A percentile compares a stretch with the other conserved stretches of the same genome.
phyloP scores from a whole-genome alignment of 1,284 basidiomycete genomes.

The Sutorius eximius region DNA sequence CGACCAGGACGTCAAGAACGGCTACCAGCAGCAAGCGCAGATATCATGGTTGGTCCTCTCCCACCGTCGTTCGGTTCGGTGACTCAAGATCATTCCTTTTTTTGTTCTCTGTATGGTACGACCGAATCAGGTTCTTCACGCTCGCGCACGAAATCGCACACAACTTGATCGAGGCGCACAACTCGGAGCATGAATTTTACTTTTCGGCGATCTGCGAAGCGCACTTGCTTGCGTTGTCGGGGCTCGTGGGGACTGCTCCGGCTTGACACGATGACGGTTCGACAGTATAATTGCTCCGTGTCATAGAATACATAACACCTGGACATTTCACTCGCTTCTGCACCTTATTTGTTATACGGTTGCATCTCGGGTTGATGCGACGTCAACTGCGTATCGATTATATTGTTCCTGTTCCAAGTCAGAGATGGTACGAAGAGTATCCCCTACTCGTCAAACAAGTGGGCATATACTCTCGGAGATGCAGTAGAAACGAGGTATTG shows the following conservation, averaged over 20 bases:
- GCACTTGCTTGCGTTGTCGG: constrained; percentile 40
- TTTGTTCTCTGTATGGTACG: background rate
- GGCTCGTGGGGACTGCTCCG: constrained; percentile 8
- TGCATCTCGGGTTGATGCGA: no score
- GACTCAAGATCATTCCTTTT: background rate
- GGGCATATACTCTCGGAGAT: no score
- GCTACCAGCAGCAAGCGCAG: constrained; percentile 65
- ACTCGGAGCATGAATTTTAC: constrained; percentile 91
- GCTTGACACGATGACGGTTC: background rate
- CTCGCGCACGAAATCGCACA: constrained; percentile 92
- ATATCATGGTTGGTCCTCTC: constrained; percentile 65
- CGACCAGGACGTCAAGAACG: constrained; percentile 63
- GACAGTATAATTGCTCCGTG: no score
- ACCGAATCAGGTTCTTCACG: constrained; percentile 73
- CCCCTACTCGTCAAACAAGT: no score
- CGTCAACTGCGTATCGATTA: no score
- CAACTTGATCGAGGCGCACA: constrained; percentile 76
- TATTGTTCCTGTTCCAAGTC: no score
- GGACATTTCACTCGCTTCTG: no score
- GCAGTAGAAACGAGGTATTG: no score
- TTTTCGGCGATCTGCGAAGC: constrained; percentile 88
- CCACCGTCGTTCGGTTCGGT: background rate
- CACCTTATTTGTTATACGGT: no score
- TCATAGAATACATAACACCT: no score
- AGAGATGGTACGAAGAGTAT: no score